Evolutionary conservation across 2,329 filamentous ascomycete species (phyloP), one percentile per base, ranked within the genome.

Genomic region (Scorias spongiosa): DNA sequence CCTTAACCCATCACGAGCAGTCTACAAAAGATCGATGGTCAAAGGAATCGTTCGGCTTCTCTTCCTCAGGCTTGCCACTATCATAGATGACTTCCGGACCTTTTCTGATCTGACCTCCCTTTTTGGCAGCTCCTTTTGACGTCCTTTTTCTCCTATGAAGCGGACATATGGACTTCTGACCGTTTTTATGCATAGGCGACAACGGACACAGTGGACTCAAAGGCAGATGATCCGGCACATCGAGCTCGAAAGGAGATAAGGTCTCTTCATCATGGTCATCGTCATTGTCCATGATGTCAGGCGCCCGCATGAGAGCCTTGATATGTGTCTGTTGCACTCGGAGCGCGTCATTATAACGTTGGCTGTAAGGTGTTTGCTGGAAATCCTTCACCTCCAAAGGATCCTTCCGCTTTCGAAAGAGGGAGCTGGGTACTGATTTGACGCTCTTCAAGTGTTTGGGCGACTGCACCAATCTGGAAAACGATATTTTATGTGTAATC

Each of bases 161-260:
- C 1, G 61, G 59, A 52, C 64, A 68, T 29, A 64, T 57, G 2
- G 57, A 59, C 39, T 49, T 58, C 9, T 61, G 62, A 26, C 57
- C 56, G 44, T 56, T 59, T 39, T 55, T 54, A 49, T 65, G 58
- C 44, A 54, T 59, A 8, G 59, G 52, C 45, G 60, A 58, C 28
- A 61, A 50, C 2, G 66, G 66, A 46, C 66, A 68, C 5, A 68
- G 51, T 5, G 64, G 65, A 42, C 64, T 67, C 39, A 45, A 62
- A 11, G 61, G 61, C 9, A 68, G 48, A 49, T 69, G 66, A 44
- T 69, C 66, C 2, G 66, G 66, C 9, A 66, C 53, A 40, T 63
- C 57, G 8, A 62, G 46, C 20, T 62, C 59, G 46, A 63, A 57
- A 11, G 54, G 51, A 32, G 54, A 44, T 8, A 49, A 41, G 2